phyloP scores from a whole-genome alignment of 2,329 filamentous ascomycete species.

The Neophaeococcomyces aloes region DNA sequence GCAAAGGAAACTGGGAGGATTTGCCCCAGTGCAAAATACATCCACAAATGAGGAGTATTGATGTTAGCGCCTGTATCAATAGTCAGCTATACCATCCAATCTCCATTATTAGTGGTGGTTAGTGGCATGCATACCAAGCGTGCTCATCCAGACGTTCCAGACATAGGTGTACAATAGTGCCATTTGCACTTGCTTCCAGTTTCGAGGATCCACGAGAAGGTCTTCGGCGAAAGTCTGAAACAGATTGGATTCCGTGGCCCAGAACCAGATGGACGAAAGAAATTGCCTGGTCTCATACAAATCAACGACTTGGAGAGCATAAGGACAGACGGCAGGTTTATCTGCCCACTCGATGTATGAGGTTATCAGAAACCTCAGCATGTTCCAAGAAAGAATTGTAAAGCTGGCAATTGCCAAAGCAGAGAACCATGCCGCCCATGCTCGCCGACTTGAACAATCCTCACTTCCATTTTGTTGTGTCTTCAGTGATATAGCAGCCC shows the following conservation, averaged over 20 bases:
- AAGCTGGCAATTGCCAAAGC: conserved; percentile 11
- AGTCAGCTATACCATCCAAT: background rate
- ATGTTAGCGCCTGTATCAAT: conserved; percentile 37
- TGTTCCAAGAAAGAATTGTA: conserved; percentile 12
- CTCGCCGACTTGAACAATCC: background rate
- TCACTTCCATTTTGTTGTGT: background rate
- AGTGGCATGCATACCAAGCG: conserved; percentile 9
- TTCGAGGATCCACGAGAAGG: conserved; percentile 6
- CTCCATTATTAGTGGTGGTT: background rate
- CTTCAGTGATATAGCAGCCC: too few relatives aligned
- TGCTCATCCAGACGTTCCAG: conserved; percentile 14
- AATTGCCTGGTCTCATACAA: background rate
- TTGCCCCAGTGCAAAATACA: conserved; percentile 50
- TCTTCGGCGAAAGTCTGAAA: conserved; percentile 12
- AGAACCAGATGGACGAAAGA: conserved; percentile 10
- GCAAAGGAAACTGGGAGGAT: conserved; percentile 51
- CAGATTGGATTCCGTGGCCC: conserved; percentile 11
- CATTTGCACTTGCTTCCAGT: conserved; percentile 11
- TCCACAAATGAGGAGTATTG: conserved; percentile 44
- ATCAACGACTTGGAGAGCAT: background rate
- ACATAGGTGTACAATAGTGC: conserved; percentile 11
- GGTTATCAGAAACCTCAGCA: conserved; percentile 15
- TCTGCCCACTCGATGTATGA: conserved; percentile 11
- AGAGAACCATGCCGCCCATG: conserved; percentile 2
- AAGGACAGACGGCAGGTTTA: background rate